Evolutionary conservation across 1,139 yeast species (phyloP), one percentile per base, ranked within the genome.

Genomic region (Scheffersomyces insectosa): DNA sequence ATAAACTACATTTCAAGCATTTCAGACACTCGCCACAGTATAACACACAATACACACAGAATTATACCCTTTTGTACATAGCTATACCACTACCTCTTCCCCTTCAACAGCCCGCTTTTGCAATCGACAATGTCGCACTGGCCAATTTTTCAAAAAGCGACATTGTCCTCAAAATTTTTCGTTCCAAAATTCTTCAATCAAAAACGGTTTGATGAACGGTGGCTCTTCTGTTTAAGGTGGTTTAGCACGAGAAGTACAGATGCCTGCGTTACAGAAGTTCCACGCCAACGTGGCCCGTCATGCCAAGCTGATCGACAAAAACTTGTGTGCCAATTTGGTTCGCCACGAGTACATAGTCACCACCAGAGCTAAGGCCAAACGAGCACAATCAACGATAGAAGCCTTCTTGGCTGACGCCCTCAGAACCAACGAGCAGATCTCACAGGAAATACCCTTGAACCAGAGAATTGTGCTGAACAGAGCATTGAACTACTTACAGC

Each of bases 341-440:
- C 77, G 78, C 50, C 73, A 74, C 54, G 79, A 72, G 42, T 63
- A 68, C 45, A 70, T 74, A 15, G 72, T 73, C 42, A 74, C 79
- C 14, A 74, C 77, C 15, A 55, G 68, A 47, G 61, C 77, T 45
- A 73, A 71, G 51, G 79, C 79, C 48, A 74, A 72, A 52, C 57
- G 77, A 47, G 78, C 78, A 16, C 77, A 74, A 54, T 61, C 68
- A n/a, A 63, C 68, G 51, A 65, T 72, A 40, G 79, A 74, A 58
- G 56, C 62, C 43, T 72, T 74, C 48, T 59, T 74, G 39, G 59
- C 71, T 25, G 57, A 55, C 33, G 65, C 74, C 5, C 48, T 73
- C 35, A 48, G 50, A 33, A 53, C 52, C 37, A 50, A 57, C 47
- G 45, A 44, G 36, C 41, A 44, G 35, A 40, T 46, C 38, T 13